Evolutionary conservation across 208 protist genomes (phyloP), one percentile per base, ranked within the genome.

Genomic region (Trypanosoma congolense): DNA sequence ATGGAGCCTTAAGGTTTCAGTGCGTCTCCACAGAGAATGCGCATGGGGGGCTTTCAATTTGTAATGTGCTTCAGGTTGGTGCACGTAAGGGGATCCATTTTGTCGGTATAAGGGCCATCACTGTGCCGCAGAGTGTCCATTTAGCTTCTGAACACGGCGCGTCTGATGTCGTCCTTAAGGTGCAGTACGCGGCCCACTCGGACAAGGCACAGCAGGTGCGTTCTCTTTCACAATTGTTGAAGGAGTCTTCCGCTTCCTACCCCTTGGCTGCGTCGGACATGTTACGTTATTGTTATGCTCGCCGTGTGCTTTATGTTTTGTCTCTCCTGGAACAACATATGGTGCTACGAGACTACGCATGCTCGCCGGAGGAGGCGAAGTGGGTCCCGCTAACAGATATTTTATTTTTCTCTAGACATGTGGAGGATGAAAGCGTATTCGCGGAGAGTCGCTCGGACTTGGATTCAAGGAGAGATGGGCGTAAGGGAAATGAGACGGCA

Each of bases 1-100:
- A 83, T 58, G 85, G 89, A 49, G 85, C 81, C 35, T 24, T 92
- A 19, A 89, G 78, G 85, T 70, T 87, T 30, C 84, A 92, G 56
- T 59, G 53, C 4, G 84, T 89, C 46, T 75, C 80, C 0, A 73
- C 73, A 5, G 51, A 56, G 29, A 48, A 61, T 21, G 48, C 80
- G 1, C 73, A 57, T 31, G 78, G 84, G 49, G 81, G 75, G 4
- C 60, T 87, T 31, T 48, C 87, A 22, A 51, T 74, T 46, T 51
- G 46, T 0, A 19, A 55, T 4, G 64, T 53, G 1, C 22, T 61
- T 10, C n/a, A 18, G 28, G 45, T 67, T 16, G 62, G 61, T 28
- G 10, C 5, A 14, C 10, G 46, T 18, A 45, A 46, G 19, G 47
- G 44, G 31, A 58, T 75, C 25, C 52, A 65, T 56, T 79, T 83